Evolutionary conservation across 371 early-diverging fungal species (phyloP).

Genomic region (Mortierella sp.): DNA sequence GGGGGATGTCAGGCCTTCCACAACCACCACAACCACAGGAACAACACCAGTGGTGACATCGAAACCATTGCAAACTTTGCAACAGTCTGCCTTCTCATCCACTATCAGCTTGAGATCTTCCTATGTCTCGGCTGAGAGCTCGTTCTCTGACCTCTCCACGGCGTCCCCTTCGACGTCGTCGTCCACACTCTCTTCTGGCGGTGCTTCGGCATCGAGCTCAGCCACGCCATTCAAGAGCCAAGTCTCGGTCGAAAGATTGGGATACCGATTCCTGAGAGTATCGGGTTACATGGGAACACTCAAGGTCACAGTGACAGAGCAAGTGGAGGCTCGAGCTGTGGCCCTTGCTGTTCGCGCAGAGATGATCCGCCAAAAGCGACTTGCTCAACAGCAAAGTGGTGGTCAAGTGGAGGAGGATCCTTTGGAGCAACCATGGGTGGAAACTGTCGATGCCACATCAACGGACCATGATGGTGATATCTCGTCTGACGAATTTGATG

Average conservation of each 20-base stretch:
- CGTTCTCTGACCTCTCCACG: constrained; percentile 37
- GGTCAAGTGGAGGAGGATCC: not conserved
- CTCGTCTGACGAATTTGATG: not conserved
- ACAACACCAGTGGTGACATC: too few species aligned
- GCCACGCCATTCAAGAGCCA: constrained; percentile 3
- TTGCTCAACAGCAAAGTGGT: constrained; percentile 9
- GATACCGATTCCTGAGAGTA: constrained; percentile 48
- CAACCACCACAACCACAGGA: not conserved
- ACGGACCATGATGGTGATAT: constrained; percentile 8
- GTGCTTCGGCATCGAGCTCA: too few species aligned
- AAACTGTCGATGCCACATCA: constrained; percentile 1
- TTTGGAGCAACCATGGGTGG: constrained; percentile 24
- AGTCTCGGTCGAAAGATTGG: constrained; percentile 40
- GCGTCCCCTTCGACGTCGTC: too few species aligned
- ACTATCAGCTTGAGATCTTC: constrained; percentile 24
- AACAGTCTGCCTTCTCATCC: constrained; percentile 7
- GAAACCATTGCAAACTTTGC: too few species aligned
- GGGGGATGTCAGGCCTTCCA: constrained; percentile 11
- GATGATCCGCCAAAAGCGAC: constrained; percentile 30
- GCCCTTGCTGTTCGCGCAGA: constrained; percentile 40
- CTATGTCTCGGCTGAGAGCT: constrained; percentile 29
- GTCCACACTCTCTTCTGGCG: constrained; percentile 11
- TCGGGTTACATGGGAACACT: constrained; percentile 44
- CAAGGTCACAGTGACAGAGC: constrained; percentile 49
- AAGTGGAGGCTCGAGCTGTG: constrained; percentile 48